These are phyloP conservation scores for Colletotrichum sp. DNA, from an alignment of 2,329 filamentous ascomycete species.

Conservation along the genomic window DNA sequence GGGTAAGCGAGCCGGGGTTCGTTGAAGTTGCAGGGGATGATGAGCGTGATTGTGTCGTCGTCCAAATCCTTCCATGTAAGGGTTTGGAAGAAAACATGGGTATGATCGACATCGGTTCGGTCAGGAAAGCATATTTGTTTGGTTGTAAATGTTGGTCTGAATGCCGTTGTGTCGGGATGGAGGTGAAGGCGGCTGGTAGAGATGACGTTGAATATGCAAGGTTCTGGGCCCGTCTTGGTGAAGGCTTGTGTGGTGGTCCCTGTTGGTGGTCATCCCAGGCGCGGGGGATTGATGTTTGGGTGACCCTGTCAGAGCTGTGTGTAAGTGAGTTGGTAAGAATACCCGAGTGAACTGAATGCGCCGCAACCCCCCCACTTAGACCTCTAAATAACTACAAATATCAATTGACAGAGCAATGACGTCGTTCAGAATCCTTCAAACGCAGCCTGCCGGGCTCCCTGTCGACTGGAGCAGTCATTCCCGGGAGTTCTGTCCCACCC, in stretches of 20 bases:
- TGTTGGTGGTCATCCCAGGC: neutral
- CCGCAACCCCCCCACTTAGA: neutral
- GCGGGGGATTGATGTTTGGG: neutral
- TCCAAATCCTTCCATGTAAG: neutral
- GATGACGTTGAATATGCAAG: neutral
- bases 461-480: neutral
- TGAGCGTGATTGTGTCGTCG: neutral
- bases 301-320: neutral
- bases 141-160: neutral
- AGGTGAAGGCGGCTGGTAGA: neutral
- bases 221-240: neutral
- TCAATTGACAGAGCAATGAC: neutral
- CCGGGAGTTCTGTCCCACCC: neutral
- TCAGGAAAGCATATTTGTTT: neutral
- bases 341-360: neutral
- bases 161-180: neutral
- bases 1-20: neutral
- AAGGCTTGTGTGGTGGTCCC: neutral
- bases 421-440: neutral
- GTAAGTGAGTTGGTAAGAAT: neutral
- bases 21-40: neutral
- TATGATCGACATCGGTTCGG: neutral
- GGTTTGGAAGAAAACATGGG: neutral
- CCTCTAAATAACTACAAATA: neutral
- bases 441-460: neutral